phyloP scores from a whole-genome alignment of 2,329 filamentous ascomycete genomes.

The Claviceps cyperi region DNA sequence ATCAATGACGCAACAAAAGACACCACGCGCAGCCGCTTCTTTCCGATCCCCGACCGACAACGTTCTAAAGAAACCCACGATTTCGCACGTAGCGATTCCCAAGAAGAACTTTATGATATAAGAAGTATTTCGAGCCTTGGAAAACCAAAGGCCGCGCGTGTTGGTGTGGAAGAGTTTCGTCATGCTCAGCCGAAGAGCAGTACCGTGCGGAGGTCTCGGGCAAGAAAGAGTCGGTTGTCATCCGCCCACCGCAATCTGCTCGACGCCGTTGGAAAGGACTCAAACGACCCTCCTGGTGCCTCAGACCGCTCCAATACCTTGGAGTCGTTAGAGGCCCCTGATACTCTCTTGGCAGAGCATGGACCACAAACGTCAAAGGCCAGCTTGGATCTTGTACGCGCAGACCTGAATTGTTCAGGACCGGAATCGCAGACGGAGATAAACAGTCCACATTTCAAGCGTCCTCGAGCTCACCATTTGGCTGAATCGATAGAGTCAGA shows the following conservation, averaged over 20 bases:
- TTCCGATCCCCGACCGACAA: background rate
- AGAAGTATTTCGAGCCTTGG: constrained; percentile 1
- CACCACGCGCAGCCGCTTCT: constrained; percentile 1
- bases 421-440: background rate
- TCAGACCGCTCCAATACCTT: background rate
- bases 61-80: background rate
- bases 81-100: background rate
- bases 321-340: background rate
- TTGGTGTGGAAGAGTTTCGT: background rate
- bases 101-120: constrained; percentile 1
- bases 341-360: background rate
- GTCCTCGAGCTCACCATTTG: constrained; percentile 1
- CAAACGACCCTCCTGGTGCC: background rate
- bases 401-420: constrained; percentile 4
- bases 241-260: constrained; percentile 12
- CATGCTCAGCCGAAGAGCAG: background rate
- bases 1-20: background rate
- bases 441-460: constrained; percentile 9
- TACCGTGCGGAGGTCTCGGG: background rate
- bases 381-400: constrained; percentile 11
- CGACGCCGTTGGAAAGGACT: background rate
- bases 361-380: constrained; percentile 10
- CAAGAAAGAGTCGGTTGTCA: background rate
- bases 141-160: background rate
- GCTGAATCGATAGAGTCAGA: constrained; percentile 13